These are phyloP conservation scores for Brassica napus DNA, from an alignment of 345 rosid genomes.

Conservation along the genomic window Da-Ae NC_063452.1:39239001-39239500, in stretches of 20 bases:
- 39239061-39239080: neutral
- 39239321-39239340: too few relatives aligned
- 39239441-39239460: neutral
- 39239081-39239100: neutral
- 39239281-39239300: neutral
- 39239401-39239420: neutral
- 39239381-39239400: neutral
- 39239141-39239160: neutral
- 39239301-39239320: too few relatives aligned
- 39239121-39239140: neutral
- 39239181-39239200: neutral
- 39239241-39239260: neutral
- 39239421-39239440: too few relatives aligned
- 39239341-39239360: neutral
- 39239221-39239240: neutral
- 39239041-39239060: neutral
- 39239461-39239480: neutral
- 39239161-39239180: neutral
- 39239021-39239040: neutral
- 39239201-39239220: neutral
- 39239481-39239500: neutral
- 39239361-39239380: neutral
- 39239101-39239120: neutral
- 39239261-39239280: neutral
- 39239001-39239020: neutral